Evolutionary conservation across 108 stramenopile genomes (phyloP).

Genomic region (Fragilariopsis cylindrus): DNA sequence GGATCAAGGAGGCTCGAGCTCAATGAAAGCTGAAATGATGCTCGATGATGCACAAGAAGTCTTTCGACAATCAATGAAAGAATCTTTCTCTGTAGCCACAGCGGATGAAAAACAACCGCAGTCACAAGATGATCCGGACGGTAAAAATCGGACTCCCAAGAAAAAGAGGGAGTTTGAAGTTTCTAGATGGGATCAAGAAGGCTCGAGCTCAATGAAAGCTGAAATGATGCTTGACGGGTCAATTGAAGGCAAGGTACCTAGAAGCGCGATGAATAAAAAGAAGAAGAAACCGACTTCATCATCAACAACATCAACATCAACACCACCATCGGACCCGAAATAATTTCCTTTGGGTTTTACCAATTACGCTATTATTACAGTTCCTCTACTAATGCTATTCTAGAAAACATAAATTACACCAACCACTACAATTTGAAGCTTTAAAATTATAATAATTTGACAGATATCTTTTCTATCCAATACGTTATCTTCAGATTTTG

Average conservation of each 20-base stretch:
- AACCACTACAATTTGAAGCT: no score
- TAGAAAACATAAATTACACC: no score
- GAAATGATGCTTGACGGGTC: conserved; percentile 85
- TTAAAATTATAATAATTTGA: no score
- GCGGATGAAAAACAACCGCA: conserved; percentile 10
- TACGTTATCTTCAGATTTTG: no score
- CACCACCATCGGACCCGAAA: neutral
- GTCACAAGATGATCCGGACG: conserved; percentile 14
- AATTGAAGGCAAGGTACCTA: conserved; percentile 67
- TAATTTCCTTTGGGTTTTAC: neutral
- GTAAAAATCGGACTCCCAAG: conserved; percentile 1
- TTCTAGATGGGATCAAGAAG: conserved; percentile 50
- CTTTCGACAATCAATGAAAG: conserved; percentile 74
- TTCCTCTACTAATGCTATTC: no score
- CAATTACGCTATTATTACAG: no score
- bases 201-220: conserved; percentile 35
- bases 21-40: conserved; percentile 73
- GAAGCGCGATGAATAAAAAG: conserved; percentile 47
- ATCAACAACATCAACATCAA: neutral
- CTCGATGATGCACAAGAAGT: conserved; percentile 77
- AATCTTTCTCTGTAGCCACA: conserved; percentile 46
- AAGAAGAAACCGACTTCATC: conserved; percentile 19
- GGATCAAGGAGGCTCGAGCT: conserved; percentile 33
- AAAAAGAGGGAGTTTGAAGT: conserved; percentile 64
- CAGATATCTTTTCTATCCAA: no score